These are phyloP conservation scores for Ceratobasidium sp. DNA, from an alignment of 1,284 basidiomycete species.

Conservation along the genomic window DNA sequence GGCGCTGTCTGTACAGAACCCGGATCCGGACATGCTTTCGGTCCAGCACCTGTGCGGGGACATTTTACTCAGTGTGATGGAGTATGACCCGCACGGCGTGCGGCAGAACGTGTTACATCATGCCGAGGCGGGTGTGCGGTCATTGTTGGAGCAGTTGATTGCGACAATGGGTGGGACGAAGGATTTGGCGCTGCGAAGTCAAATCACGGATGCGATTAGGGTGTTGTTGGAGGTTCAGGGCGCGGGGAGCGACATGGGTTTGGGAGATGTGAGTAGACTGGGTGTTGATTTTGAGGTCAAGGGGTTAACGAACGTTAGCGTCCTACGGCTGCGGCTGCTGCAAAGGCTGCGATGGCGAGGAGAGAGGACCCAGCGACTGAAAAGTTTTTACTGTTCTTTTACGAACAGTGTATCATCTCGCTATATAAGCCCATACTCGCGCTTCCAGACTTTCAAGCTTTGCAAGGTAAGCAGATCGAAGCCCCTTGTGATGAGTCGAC, in stretches of 20 bases:
- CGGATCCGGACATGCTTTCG: slow-evolving; percentile 55
- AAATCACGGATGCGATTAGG: slow-evolving; percentile 90
- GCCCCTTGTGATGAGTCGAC: slow-evolving; percentile 1
- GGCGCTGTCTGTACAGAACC: slow-evolving; percentile 65
- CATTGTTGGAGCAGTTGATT: slow-evolving; percentile 80
- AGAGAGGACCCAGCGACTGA: slow-evolving; percentile 89
- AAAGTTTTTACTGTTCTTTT: slow-evolving; percentile 92
- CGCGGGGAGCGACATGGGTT: slow-evolving; percentile 59
- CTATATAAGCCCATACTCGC: slow-evolving; percentile 84
- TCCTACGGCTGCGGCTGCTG: slow-evolving; percentile 49
- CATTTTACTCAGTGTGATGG: slow-evolving; percentile 86
- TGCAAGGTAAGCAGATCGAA: slow-evolving; percentile 62
- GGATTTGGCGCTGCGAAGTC: slow-evolving; percentile 90
- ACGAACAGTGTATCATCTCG: slow-evolving; percentile 77
- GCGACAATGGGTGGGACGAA: slow-evolving; percentile 78
- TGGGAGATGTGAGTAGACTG: slow-evolving; percentile 55
- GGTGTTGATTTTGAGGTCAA: background rate
- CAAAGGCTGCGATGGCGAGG: slow-evolving; percentile 64
- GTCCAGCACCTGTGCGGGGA: slow-evolving; percentile 88
- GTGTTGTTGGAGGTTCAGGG: slow-evolving; percentile 78
- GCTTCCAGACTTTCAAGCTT: slow-evolving; percentile 77
- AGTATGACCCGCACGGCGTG: slow-evolving; percentile 91
- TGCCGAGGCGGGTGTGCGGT: slow-evolving; percentile 53
- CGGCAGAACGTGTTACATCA: slow-evolving; percentile 58
- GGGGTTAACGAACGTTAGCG: slow-evolving; percentile 15